Conservation (phyloP, 2,329 filamentous ascomycete species). For the Nemania abortiva region DNA sequence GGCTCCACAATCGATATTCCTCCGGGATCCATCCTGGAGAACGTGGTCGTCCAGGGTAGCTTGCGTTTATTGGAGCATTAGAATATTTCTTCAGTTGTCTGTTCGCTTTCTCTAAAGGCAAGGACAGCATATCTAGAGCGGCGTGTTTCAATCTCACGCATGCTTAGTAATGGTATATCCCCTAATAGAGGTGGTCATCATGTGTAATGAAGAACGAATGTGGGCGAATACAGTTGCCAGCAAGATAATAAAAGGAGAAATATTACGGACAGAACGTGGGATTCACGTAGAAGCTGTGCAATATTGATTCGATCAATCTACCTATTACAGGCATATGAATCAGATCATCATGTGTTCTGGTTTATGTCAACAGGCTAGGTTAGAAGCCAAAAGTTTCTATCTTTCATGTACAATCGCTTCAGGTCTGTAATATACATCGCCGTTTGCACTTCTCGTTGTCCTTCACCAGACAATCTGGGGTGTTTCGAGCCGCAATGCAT, state of each 20-base stretch:
- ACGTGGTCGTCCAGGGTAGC: conserved; percentile 98
- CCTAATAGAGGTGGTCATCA: conserved; percentile 37
- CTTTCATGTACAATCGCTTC: neutral
- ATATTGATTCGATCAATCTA: neutral
- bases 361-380: neutral
- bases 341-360: neutral
- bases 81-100: conserved; percentile 32
- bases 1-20: conserved; percentile 98
- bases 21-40: conserved; percentile 96
- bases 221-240: conserved; percentile 24
- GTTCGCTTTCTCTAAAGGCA: neutral
- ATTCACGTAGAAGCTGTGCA: neutral
- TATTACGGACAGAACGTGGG: conserved; percentile 6
- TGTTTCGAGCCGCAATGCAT: neutral
- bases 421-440: neutral
- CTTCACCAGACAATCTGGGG: neutral
- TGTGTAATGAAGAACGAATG: conserved; percentile 36
- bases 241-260: conserved; percentile 33
- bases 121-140: conserved; percentile 19
- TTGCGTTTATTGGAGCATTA: conserved; percentile 80
- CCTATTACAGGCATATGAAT: neutral
- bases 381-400: neutral
- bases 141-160: conserved; percentile 19
- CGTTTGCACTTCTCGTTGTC: neutral
- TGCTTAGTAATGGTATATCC: conserved; percentile 37